Conservation (phyloP, 192 early-diverging fungal species). For the Jimgerdemannia flammicorona region DNA sequence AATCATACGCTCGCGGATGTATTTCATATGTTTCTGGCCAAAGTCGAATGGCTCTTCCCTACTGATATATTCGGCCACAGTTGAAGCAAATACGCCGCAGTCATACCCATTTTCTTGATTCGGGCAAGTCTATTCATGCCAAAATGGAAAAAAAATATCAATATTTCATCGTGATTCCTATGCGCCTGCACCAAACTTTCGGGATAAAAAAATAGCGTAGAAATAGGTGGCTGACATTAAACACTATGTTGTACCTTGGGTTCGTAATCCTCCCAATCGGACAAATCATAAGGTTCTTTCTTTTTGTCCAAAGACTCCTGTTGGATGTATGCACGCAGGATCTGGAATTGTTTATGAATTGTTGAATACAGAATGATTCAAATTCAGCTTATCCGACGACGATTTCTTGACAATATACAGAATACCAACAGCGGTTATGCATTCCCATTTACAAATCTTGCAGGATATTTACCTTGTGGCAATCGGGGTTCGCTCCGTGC, state of each 20-base stretch:
- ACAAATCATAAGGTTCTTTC: conserved; percentile 50
- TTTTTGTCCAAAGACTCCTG: conserved; percentile 75
- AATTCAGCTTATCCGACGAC: too few species aligned
- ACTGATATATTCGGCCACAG: conserved; percentile 75
- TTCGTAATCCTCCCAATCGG: conserved; percentile 62
- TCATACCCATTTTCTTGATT: conserved; percentile 86
- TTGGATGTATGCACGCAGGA: conserved; percentile 61
- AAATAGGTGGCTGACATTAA: not conserved
- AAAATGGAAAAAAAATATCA: not conserved
- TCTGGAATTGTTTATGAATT: not conserved
- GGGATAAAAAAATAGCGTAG: not conserved
- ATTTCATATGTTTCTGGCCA: conserved; percentile 67
- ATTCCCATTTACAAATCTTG: too few species aligned
- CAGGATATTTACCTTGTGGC: conserved; percentile 30
- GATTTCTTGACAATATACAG: too few species aligned
- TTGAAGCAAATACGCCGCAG: conserved; percentile 92
- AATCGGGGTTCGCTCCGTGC: conserved; percentile 50
- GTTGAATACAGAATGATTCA: not conserved
- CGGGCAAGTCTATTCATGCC: conserved; percentile 62
- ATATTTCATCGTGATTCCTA: not conserved
- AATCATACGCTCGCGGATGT: conserved; percentile 67
- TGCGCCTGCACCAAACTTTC: not conserved
- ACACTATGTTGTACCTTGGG: conserved; percentile 27
- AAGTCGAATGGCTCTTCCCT: conserved; percentile 65
- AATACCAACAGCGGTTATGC: too few species aligned